Evolutionary conservation across 768 basidiomycete species (phyloP), one percentile per base, ranked within the genome.

Genomic region (Calocybe cyanea): DNA sequence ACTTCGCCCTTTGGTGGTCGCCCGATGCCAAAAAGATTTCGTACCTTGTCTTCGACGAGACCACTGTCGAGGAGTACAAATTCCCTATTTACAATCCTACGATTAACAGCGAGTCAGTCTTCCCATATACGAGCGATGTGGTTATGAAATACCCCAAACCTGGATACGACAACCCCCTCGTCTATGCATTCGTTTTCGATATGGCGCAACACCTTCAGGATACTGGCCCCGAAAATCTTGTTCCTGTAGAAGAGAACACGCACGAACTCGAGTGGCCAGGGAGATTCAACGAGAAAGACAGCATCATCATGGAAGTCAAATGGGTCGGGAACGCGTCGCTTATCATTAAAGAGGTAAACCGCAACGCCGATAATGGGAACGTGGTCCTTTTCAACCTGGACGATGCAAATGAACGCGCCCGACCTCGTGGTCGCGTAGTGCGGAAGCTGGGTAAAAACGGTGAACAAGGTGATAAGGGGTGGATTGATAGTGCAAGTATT

Each of bases 41-140:
- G 0, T 99, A 87, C 72, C 79, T 97, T 34, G 68, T 77, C 9
- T 83, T 91, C 50, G 92, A 99, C 60, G 95, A 98, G 67, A 87
- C 89, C 1, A 68, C 73, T 0, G 96, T 99, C 2, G 81, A 85
- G 42, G 87, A 87, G 57, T 99, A 81, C 66, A 77, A 73, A 31
- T 91, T 90, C 68, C 92, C 94, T 2, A 75, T 97, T 35, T 99
- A 95, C 67, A 97, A 97, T 57, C 91, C 92, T 13, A 82, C 84
- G 0, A 71, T 77, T 0, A 75, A 92, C 60, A 68, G 81, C 38
- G 71, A 80, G 57, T 68, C 76, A 21, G 83, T 92, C 21, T 70
- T 87, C 31, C 92, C 92, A 24, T 97, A 95, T 63, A 85, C 88
- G 14, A 66, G 71, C 21, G 77, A 78, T 31, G 82, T 92, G 62